Evolutionary conservation across 148 eudicot genomes (phyloP).

Genomic region (Mesembryanthemum crystallinum): DNA sequence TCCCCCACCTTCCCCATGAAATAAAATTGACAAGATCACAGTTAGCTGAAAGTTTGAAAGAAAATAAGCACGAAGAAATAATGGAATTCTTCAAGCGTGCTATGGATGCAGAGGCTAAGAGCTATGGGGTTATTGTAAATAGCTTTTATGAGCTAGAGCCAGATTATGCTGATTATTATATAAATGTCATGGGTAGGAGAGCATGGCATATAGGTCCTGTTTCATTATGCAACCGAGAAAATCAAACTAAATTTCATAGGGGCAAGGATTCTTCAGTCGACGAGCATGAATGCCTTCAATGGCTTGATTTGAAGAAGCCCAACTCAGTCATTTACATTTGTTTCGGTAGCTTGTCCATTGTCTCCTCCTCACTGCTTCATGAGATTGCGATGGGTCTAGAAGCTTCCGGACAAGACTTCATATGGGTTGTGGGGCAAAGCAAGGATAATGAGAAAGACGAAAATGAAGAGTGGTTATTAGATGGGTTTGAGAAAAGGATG

Average conservation of each 20-base stretch:
- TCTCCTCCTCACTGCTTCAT: constrained; percentile 21
- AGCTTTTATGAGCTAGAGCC: constrained; percentile 37
- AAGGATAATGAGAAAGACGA: neutral
- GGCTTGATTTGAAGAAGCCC: constrained; percentile 31
- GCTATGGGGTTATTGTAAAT: constrained; percentile 36
- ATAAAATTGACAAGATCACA: constrained; percentile 23
- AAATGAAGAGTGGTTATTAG: constrained; percentile 19
- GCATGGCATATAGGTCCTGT: constrained; percentile 44
- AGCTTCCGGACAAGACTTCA: constrained; percentile 30
- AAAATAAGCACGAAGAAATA: neutral
- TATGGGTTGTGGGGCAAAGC: constrained; percentile 32
- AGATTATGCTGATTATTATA: constrained; percentile 23
- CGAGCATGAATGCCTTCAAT: constrained; percentile 26
- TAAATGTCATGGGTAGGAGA: constrained; percentile 22
- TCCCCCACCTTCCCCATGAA: constrained; percentile 37
- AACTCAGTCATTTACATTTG: constrained; percentile 34
- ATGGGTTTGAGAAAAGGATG: constrained; percentile 26
- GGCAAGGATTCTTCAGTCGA: constrained; percentile 29
- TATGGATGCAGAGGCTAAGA: constrained; percentile 25
- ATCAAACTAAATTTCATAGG: constrained; percentile 21
- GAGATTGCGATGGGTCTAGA: constrained; percentile 33
- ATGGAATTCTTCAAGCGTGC: neutral
- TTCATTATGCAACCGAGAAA: constrained; percentile 30
- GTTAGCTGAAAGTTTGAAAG: constrained; percentile 5
- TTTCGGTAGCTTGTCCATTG: constrained; percentile 28